Evolutionary conservation across 371 early-diverging fungal genomes (phyloP).

Genomic region (Fennellomyces sp.): DNA sequence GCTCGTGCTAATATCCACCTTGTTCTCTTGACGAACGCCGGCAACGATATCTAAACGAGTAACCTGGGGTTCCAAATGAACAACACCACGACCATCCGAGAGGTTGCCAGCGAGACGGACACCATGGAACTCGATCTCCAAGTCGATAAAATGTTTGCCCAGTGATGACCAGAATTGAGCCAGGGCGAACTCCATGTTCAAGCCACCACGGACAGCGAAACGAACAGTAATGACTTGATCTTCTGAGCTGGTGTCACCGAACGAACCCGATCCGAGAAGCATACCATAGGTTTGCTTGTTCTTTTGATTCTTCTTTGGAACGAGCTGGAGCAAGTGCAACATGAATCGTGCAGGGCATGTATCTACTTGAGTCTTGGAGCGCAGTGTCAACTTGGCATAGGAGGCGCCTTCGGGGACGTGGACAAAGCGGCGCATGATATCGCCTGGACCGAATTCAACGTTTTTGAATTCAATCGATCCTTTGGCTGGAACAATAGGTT

Average conservation of each 20-base stretch:
- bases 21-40: slow-evolving; percentile 73
- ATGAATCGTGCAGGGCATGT: slow-evolving; percentile 62
- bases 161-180: slow-evolving; percentile 91
- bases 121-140: slow-evolving; percentile 84
- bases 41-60: slow-evolving; percentile 77
- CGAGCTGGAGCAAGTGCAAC: slow-evolving; percentile 73
- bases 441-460: slow-evolving; percentile 77
- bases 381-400: slow-evolving; percentile 56
- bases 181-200: slow-evolving; percentile 75
- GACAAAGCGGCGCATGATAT: slow-evolving; percentile 79
- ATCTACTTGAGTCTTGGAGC: slow-evolving; percentile 36
- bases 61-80: slow-evolving; percentile 42
- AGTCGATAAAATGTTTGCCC: slow-evolving; percentile 70
- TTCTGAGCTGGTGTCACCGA: slow-evolving; percentile 64
- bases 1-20: slow-evolving; percentile 59
- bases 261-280: slow-evolving; percentile 64
- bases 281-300: slow-evolving; percentile 62
- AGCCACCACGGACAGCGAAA: slow-evolving; percentile 73
- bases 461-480: slow-evolving; percentile 58
- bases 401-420: slow-evolving; percentile 84
- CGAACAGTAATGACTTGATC: slow-evolving; percentile 55
- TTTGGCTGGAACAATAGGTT: slow-evolving; percentile 63
- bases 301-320: slow-evolving; percentile 73
- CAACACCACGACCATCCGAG: slow-evolving; percentile 60
- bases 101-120: slow-evolving; percentile 64